Evolutionary conservation across 352 stramenopile genomes (phyloP), one percentile per base, ranked within the genome.

Genomic region (Phytophthora tubulina): DNA sequence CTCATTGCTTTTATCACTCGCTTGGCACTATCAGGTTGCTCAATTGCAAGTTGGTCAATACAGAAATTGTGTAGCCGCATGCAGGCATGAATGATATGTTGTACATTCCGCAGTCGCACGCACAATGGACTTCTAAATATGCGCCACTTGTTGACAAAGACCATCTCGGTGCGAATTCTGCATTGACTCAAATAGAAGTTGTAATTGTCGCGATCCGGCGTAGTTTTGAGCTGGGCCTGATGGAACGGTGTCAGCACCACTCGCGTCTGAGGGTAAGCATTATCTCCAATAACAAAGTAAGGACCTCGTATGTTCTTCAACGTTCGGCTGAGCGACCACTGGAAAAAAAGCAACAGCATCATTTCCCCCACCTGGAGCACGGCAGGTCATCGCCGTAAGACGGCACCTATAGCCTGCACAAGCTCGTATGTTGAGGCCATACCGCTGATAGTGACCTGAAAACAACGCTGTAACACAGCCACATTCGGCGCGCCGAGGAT

Each of bases 131-230:
- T 30, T 39, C 60, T 59, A 1, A 60, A 30, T 3, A 60, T 60
- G 39, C 60, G 53, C 60, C 49, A 60, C n/a, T 61, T 67, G 9
- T 67, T 60, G 0, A 61, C 60, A 51, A 67, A 67, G 0, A 31
- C 60, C 60, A 67, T 67, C 10, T 67, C 60, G 14, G 54, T 31
- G 2, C 60, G 38, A 15, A 60, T 67, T n/a, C 49, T 13, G 14
- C 27, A 36, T 32, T 67, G 59, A 39, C 48, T 67, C 2, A 65
- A 44, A 55, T 51, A 51, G 10, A 58, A 67, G 21, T 58, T 67
- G 48, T 59, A 67, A 27, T 33, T 55, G 30, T 58, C 59, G 4
- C 48, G 21, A 38, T 58, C 48, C 10, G 59, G 48, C 3, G 7
- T 7, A 36, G 11, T 11, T 36, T 39, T 35, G 6, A 60, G 3